These are phyloP conservation scores for Rubroboletus pulcherrimus DNA, from an alignment of 768 basidiomycete genomes.

Conservation along the genomic window DNA sequence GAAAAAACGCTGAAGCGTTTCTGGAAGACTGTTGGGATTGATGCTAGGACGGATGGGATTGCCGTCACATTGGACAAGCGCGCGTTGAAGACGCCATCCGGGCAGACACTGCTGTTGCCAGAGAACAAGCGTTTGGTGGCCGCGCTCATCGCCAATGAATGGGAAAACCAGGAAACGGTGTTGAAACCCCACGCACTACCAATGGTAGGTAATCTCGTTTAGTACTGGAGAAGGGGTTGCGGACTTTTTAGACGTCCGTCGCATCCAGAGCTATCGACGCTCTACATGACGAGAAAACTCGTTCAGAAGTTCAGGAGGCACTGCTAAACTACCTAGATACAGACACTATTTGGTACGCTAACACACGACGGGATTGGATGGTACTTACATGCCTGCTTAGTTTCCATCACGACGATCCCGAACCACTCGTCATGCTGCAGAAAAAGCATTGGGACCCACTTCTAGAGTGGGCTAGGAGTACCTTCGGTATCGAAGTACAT, in stretches of 20 bases:
- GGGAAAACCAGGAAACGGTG: constrained; percentile 87
- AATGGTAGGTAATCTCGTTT: constrained; percentile 53
- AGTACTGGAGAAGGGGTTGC: constrained; percentile 3
- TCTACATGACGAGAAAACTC: constrained; percentile 52
- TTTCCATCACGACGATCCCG: constrained; percentile 79
- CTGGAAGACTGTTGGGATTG: constrained; percentile 89
- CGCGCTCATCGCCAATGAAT: constrained; percentile 87
- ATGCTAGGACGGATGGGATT: constrained; percentile 48
- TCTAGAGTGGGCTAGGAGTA: constrained; percentile 68
- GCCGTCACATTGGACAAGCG: constrained; percentile 78
- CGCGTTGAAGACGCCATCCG: constrained; percentile 82
- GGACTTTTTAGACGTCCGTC: constrained; percentile 70
- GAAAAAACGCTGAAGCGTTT: constrained; percentile 86
- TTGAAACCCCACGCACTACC: constrained; percentile 90
- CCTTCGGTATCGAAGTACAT: constrained; percentile 63
- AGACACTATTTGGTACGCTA: constrained; percentile 80
- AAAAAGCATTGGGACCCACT: constrained; percentile 85
- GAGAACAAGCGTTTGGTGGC: constrained; percentile 68
- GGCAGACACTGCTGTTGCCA: constrained; percentile 73
- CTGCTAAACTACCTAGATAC: constrained; percentile 88
- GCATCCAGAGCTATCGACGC: constrained; percentile 87
- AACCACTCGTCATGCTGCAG: constrained; percentile 73
- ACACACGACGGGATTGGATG: neutral
- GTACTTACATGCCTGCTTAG: constrained; percentile 35
- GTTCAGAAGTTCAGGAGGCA: constrained; percentile 59